phyloP scores from a whole-genome alignment of 2,329 filamentous ascomycete species.

The Fusarium sp. region DNA sequence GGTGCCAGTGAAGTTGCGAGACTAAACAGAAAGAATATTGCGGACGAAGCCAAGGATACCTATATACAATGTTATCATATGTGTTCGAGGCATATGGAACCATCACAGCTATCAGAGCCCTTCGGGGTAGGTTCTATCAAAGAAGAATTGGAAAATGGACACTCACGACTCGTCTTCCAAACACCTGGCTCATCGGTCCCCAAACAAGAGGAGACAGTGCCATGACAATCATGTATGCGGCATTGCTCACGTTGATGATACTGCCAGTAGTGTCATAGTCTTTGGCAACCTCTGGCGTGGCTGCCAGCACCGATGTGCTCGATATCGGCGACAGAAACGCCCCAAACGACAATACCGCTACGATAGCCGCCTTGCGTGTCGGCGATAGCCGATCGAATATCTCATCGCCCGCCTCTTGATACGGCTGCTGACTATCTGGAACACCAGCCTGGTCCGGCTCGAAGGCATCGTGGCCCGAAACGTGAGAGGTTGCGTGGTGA shows the following conservation, averaged over 20 bases:
- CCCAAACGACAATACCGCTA: slow-evolving; percentile 74
- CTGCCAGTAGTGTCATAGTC: slow-evolving; percentile 70
- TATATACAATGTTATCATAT: slow-evolving; percentile 18
- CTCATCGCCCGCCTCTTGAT: slow-evolving; percentile 53
- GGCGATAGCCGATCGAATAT: slow-evolving; percentile 71
- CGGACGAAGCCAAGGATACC: slow-evolving; percentile 61
- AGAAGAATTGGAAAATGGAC: background rate
- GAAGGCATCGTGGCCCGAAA: slow-evolving; percentile 45
- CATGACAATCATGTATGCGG: slow-evolving; percentile 78
- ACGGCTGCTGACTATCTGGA: slow-evolving; percentile 18
- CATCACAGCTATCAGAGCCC: background rate
- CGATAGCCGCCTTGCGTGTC: slow-evolving; percentile 70
- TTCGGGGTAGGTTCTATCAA: background rate
- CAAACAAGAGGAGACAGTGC: slow-evolving; percentile 73
- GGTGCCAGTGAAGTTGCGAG: slow-evolving; percentile 75
- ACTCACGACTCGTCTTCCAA: slow-evolving; percentile 64
- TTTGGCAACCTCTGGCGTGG: slow-evolving; percentile 74
- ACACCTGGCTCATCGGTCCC: slow-evolving; percentile 73
- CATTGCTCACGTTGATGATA: slow-evolving; percentile 77
- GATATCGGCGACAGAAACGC: slow-evolving; percentile 78
- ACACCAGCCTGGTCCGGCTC: slow-evolving; percentile 28
- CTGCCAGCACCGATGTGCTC: slow-evolving; percentile 75
- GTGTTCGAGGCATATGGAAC: background rate
- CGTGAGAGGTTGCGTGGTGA: slow-evolving; percentile 42
- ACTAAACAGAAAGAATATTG: slow-evolving; percentile 72